Percentiles rank a stretch among this genome's conserved stretches.
Evolutionary conservation across 225 moss, liverwort and hornwort genomes (phyloP).

Genomic region (Sphagnum contortum): DNA sequence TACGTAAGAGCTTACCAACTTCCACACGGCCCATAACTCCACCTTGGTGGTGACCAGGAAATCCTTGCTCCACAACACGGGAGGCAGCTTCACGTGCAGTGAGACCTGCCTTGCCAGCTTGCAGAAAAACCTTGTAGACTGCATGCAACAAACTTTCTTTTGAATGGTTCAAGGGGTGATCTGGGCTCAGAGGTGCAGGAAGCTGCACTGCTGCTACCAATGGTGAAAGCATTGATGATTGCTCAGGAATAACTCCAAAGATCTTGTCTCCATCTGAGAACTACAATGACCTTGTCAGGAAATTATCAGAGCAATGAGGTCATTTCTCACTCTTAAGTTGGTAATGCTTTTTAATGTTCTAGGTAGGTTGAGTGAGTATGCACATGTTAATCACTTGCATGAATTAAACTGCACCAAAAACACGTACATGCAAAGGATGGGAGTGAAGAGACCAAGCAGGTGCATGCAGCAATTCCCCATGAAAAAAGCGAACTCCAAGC

Average conservation of each 20-base stretch:
- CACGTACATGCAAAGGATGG: background rate
- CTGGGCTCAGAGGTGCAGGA: conserved; percentile 14
- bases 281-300: background rate
- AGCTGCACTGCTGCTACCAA: background rate
- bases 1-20: conserved; percentile 30
- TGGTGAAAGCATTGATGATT: background rate
- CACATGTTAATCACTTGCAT: background rate
- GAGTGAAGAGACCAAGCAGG: no score
- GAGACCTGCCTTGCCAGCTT: conserved; percentile 30
- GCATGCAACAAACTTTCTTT: conserved; percentile 29
- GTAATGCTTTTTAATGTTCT: no score
- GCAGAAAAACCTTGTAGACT: conserved; percentile 17
- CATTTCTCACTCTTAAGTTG: background rate
- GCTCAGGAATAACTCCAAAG: background rate
- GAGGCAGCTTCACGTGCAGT: conserved; percentile 40
- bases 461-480: no score
- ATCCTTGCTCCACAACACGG: conserved; percentile 15
- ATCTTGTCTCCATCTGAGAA: background rate
- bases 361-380: background rate
- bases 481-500: no score
- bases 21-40: conserved; percentile 25
- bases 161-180: conserved; percentile 40
- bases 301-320: background rate
- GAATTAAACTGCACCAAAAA: no score
- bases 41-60: conserved; percentile 23